These are phyloP conservation scores for Colletotrichum musae DNA, from an alignment of 2,329 filamentous ascomycete species.

Conservation along the genomic window DNA sequence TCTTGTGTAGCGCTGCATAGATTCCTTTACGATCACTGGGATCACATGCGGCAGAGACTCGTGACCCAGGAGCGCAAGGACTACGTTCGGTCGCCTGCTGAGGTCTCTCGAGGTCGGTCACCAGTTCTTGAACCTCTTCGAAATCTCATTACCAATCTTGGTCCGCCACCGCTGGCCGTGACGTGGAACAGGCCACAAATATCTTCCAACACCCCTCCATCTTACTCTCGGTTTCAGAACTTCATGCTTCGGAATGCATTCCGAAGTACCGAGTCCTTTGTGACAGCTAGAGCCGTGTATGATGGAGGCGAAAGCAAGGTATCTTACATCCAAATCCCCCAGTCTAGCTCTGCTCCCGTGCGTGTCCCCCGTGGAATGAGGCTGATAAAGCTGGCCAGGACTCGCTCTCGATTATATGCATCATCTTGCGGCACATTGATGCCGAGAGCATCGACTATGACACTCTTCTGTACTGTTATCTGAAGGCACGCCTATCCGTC, in stretches of 20 bases:
- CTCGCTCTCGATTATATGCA: conserved; percentile 77
- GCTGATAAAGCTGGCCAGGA: conserved; percentile 58
- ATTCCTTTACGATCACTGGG: conserved; percentile 81
- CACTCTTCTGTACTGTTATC: conserved; percentile 76
- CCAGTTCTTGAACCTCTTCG: conserved; percentile 73
- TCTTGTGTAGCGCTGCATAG: conserved; percentile 79
- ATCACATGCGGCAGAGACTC: conserved; percentile 76
- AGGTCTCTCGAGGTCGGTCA: conserved; percentile 65
- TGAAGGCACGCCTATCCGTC: conserved; percentile 65
- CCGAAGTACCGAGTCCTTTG: conserved; percentile 74
- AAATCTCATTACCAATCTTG: conserved; percentile 75
- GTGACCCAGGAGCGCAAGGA: conserved; percentile 72
- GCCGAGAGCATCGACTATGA: conserved; percentile 76
- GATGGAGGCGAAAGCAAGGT: conserved; percentile 80
- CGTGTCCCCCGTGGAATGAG: background rate
- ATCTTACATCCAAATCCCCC: conserved; percentile 22
- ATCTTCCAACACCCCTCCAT: conserved; percentile 73
- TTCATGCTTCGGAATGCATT: conserved; percentile 81
- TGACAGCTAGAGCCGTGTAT: conserved; percentile 76
- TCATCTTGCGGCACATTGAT: conserved; percentile 78
- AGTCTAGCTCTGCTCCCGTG: background rate
- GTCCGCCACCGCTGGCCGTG: conserved; percentile 76
- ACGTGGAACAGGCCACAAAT: conserved; percentile 79
- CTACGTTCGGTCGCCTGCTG: conserved; percentile 67
- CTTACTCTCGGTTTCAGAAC: conserved; percentile 79